Base-by-base conservation (phyloP, 139 green algal species). In the Klebsormidium nitens region DNA sequence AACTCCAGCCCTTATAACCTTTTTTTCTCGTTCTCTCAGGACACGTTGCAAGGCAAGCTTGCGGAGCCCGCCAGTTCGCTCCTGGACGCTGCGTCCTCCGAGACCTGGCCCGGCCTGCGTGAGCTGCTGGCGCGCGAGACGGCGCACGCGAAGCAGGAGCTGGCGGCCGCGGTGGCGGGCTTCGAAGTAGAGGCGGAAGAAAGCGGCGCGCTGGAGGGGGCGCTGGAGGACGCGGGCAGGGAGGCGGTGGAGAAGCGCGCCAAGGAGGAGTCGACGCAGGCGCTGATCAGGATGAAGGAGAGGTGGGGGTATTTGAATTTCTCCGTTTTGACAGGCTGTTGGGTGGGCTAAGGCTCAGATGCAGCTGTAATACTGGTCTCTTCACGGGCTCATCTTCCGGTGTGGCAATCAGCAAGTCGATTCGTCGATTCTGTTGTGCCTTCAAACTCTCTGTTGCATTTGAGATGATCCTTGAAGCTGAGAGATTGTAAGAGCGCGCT, bases 221-320 rank as follows among this genome's bases (percentile, higher is more conserved):
- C 52, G 3, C 29, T 77, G 60, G 63, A 36, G n/a, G 60, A 3
- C 3, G 39, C 70, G 48, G 70, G 70, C 6, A 32, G 69, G 40
- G 19, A 29, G n/a, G 59, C 19, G 14, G 60, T 76, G 28, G 61
- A 73, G 61, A 28, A 63, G 59, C 39, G 61, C 2, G 40, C 65
- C 14, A 36, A 29, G 8, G 35, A 75, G 59, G 69, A 76, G 69
- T 35, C 29, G 26, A 0, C n/a, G 28, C 69, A 76, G 1, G 69
- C 69, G 2, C 42, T 61, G 14, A 39, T 65, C 11, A 60, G 19
- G 2, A 76, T 76, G 69, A 76, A 76, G 5, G 69, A 76, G 31
- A 74, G 60, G 35, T 36, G 60, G 35, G 60, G 14, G 60, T 32
- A 11, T 40, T 26, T 64, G 19, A 55, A 19, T n/a, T 55, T n/a